Percentiles rank a stretch among this genome's conserved stretches.
phyloP scores from a whole-genome alignment of 2,329 filamentous ascomycete species.

The Claviceps pazoutovae region DNA sequence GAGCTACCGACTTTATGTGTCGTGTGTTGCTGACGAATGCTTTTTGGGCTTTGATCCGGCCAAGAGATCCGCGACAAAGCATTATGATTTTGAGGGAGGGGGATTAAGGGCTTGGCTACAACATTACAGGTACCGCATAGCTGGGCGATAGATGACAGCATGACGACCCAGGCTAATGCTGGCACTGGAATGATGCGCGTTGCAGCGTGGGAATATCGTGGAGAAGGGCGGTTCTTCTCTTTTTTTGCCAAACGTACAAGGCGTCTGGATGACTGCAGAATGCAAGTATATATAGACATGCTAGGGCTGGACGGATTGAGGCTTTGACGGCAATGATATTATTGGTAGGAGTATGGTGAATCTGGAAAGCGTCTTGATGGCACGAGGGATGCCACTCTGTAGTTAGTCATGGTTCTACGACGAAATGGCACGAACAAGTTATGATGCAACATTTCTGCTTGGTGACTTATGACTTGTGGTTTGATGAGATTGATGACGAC shows the following conservation, averaged over 20 bases:
- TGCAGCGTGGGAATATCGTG: neutral
- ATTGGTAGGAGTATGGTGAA: constrained; percentile 10
- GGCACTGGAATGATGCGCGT: neutral
- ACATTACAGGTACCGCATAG: neutral
- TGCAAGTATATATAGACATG: constrained; percentile 13
- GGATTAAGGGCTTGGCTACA: neutral
- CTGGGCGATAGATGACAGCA: neutral
- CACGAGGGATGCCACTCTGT: constrained; percentile 12
- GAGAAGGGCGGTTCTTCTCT: constrained; percentile 1
- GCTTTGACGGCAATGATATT: constrained; percentile 5
- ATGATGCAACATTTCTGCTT: constrained; percentile 8
- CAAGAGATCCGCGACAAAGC: neutral
- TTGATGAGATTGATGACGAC: no score
- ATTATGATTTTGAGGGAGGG: neutral
- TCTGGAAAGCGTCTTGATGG: constrained; percentile 10
- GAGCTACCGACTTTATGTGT: neutral
- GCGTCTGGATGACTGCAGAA: constrained; percentile 5
- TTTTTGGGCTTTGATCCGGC: neutral
- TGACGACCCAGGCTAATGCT: neutral
- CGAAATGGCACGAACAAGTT: constrained; percentile 16
- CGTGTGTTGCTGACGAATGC: neutral
- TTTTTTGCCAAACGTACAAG: constrained; percentile 7
- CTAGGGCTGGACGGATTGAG: constrained; percentile 1
- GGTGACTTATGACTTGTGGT: neutral
- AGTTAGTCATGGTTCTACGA: constrained; percentile 17